These are phyloP conservation scores for Mycena metata DNA, from an alignment of 768 basidiomycete species.

Conservation along the genomic window DNA sequence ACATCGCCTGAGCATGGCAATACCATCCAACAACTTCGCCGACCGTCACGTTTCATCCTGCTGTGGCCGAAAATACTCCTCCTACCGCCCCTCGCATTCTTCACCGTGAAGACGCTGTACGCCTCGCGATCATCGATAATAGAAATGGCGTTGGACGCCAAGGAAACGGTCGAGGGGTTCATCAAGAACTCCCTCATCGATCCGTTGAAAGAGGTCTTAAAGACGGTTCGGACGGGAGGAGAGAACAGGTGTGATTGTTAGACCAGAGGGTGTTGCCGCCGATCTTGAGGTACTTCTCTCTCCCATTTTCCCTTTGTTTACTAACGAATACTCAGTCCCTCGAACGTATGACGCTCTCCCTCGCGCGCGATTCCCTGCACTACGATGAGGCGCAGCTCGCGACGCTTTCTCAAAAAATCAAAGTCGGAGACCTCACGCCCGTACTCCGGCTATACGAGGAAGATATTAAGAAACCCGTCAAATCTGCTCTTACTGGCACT, in stretches of 20 bases:
- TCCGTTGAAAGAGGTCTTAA: conserved; percentile 84
- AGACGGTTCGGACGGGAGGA: conserved; percentile 86
- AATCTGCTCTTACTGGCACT: conserved; percentile 83
- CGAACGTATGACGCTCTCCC: conserved; percentile 90
- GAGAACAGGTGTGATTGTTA: conserved; percentile 82
- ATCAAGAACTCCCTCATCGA: conserved; percentile 88
- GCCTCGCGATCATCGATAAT: conserved; percentile 70
- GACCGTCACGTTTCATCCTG: conserved; percentile 77
- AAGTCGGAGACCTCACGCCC: conserved; percentile 86
- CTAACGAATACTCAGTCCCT: conserved; percentile 71
- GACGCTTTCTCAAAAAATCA: conserved; percentile 73
- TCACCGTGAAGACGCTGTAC: conserved; percentile 65
- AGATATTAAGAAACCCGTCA: conserved; percentile 90
- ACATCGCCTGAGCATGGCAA: conserved; percentile 45
- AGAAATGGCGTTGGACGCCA: conserved; percentile 69
- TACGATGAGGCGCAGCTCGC: conserved; percentile 76
- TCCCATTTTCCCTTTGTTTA: conserved; percentile 1
- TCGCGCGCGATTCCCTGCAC: conserved; percentile 85
- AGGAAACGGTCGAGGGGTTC: conserved; percentile 80
- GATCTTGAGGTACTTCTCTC: conserved; percentile 75
- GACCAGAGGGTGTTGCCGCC: conserved; percentile 84
- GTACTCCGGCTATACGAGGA: conserved; percentile 91
- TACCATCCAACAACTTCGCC: conserved; percentile 58
- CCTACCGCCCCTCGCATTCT: conserved; percentile 75
- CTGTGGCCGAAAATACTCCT: conserved; percentile 88